These are phyloP conservation scores for Scutellaria galericulata DNA, from an alignment of 257 asterid genomes.

Conservation along the genomic window DNA sequence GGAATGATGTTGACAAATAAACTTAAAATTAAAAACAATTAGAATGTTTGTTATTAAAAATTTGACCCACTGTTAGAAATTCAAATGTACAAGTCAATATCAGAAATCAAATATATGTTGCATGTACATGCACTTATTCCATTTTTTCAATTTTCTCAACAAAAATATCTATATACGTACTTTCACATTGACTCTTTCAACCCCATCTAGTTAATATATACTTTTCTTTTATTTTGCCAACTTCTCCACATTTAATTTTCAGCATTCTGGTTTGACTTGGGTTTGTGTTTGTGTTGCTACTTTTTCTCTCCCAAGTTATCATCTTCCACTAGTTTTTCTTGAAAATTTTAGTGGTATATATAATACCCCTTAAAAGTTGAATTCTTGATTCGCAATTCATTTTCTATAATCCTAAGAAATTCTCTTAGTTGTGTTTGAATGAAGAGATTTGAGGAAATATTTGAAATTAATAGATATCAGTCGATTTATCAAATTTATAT, in stretches of 20 bases:
- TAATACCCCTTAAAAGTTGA: background rate
- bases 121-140: constrained; percentile 32
- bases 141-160: background rate
- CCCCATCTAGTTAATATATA: no score
- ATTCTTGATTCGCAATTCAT: background rate
- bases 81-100: background rate
- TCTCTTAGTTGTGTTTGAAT: background rate
- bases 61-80: background rate
- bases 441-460: no score
- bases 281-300: no score
- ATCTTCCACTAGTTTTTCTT: no score
- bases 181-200: background rate
- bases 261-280: no score
- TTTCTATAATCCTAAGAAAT: background rate
- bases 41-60: background rate
- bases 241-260: no score
- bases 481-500: no score
- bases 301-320: no score
- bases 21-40: constrained; percentile 13
- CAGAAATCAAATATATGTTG: background rate
- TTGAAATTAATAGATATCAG: no score
- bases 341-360: no score
- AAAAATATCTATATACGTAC: background rate
- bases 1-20: constrained; percentile 35
- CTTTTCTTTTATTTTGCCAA: no score